Percentiles rank a stretch among this genome's conserved stretches.
Conservation (phyloP, 2,329 filamentous ascomycete genomes). For the Penicillium sp. region DNA sequence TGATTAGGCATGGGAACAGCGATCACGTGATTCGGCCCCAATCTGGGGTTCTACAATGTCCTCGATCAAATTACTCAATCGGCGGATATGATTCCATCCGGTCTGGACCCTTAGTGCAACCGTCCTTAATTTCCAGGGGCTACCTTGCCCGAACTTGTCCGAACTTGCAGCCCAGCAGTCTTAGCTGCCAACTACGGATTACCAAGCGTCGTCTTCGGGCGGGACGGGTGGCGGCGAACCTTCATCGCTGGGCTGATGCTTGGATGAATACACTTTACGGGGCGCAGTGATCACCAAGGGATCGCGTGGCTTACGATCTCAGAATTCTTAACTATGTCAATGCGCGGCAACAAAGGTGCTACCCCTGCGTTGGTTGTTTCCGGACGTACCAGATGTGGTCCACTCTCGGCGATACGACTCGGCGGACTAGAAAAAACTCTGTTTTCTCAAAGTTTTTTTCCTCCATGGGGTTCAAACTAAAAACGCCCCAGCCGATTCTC, state of each 20-base stretch:
- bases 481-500: not conserved
- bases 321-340: constrained; percentile 6
- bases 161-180: not conserved
- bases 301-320: constrained; percentile 21
- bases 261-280: not conserved
- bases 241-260: not conserved
- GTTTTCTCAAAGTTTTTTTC: constrained; percentile 2
- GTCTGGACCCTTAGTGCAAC: not conserved
- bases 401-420: constrained; percentile 11
- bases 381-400: constrained; percentile 10
- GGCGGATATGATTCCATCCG: not conserved
- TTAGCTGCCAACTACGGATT: not conserved
- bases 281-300: constrained; percentile 6
- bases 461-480: constrained; percentile 5
- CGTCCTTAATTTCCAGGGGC: not conserved
- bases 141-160: not conserved
- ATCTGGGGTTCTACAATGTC: not conserved
- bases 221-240: constrained; percentile 4
- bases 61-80: not conserved
- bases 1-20: constrained; percentile 1
- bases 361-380: constrained; percentile 12
- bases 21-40: not conserved
- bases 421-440: constrained; percentile 9
- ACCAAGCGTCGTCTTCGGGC: constrained; percentile 4
- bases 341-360: constrained; percentile 12